Evolutionary conservation across 495 filamentous ascomycete genomes (phyloP), one percentile per base, ranked within the genome.

Genomic region (Penicillium manginii): DNA sequence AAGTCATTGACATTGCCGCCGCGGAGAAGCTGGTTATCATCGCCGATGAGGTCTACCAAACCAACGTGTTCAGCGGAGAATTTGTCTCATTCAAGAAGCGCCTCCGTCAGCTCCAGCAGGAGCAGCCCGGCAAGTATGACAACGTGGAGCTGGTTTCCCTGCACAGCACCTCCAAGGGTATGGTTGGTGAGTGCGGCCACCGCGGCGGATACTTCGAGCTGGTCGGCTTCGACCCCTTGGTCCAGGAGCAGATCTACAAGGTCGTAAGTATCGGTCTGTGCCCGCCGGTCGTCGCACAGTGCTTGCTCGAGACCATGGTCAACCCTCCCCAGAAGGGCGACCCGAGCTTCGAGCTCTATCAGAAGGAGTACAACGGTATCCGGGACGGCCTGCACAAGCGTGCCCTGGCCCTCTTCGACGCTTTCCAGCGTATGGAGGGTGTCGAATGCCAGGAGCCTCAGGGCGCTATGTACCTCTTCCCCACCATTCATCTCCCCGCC

Each of bases 381-480:
- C 91, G 83, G 64, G 71, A 86, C 48, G 86, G 88, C 39, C 83
- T 98, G 49, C 82, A 84, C 71, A 73, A 88, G 67, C 87, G 94
- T 55, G 94, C 94, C 40, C 82, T 79, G 50, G 91, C 96, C 12
- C 81, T 98, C 49, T 94, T 91, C 73, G 81, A 91, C 58, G 91
- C 92, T 9, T 98, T 98, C 78, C 79, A 88, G 74, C 78, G 88
- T 65, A 98, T 98, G 94, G 92, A 97, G 67, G 94, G 94, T 46
- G 96, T 98, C 40, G 84, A 90, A 65, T 96, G 91, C 77, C 88
- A 93, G 67, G 77, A 84, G 45, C 94, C 94, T 33, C 83, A 96
- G 83, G 94, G 94, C 23, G 84, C 88, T 62, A 98, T 98, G 94
- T 98, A 98, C 79, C 89, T 98, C 63, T 98, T 97, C 86, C 94